A percentile compares a stretch with the other conserved stretches of the same genome.
These are phyloP conservation scores for Adansonia digitata DNA, from an alignment of 345 rosid genomes.

Conservation along the genomic window DNA sequence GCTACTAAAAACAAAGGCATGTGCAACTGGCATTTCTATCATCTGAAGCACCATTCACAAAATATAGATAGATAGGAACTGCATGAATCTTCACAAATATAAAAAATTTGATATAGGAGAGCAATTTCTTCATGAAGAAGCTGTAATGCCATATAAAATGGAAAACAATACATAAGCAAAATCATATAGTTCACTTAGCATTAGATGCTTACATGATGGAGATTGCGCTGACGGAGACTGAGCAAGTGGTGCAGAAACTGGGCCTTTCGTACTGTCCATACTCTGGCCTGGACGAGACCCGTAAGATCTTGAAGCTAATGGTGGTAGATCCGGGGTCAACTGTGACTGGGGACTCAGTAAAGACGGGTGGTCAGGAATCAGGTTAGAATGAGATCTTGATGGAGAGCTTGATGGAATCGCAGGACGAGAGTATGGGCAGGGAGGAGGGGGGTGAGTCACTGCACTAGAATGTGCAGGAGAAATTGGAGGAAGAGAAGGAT, in stretches of 20 bases:
- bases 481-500: slow-evolving; percentile 14
- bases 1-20: not conserved
- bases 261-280: slow-evolving; percentile 12
- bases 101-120: not conserved
- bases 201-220: slow-evolving; percentile 38
- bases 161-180: not conserved
- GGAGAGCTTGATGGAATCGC: slow-evolving; percentile 19
- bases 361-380: slow-evolving; percentile 22
- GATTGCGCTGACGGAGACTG: slow-evolving; percentile 24
- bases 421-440: slow-evolving; percentile 19
- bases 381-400: not conserved
- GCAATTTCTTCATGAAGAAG: too few relatives aligned
- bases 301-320: slow-evolving; percentile 27
- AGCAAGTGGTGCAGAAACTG: slow-evolving; percentile 22
- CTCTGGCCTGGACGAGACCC: slow-evolving; percentile 18
- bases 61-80: not conserved
- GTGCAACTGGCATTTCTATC: not conserved
- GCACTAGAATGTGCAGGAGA: slow-evolving; percentile 24
- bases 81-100: not conserved
- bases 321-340: slow-evolving; percentile 23
- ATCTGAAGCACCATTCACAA: not conserved
- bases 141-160: too few relatives aligned
- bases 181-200: not conserved
- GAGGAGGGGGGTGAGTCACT: slow-evolving; percentile 12
- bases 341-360: slow-evolving; percentile 19